Conservation (phyloP, 1,284 basidiomycete genomes). For the Somion occarium region DNA sequence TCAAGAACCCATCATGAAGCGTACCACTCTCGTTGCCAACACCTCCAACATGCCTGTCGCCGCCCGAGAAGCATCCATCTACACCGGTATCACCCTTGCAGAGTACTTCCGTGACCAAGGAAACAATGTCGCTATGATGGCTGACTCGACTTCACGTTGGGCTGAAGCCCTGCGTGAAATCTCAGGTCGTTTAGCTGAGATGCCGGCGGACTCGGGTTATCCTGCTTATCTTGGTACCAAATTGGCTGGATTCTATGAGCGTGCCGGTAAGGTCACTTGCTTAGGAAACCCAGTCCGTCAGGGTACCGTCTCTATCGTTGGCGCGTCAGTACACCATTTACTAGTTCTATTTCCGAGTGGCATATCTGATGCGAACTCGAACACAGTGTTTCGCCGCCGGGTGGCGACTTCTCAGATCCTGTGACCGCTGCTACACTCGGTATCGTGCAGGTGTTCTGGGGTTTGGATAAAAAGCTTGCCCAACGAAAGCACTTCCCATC, state of each 20-base stretch:
- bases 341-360: not conserved
- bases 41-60: slow-evolving; percentile 99
- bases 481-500: slow-evolving; percentile 99
- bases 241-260: slow-evolving; percentile 97
- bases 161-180: slow-evolving; percentile 99
- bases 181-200: slow-evolving; percentile 97
- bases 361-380: not conserved
- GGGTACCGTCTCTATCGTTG: slow-evolving; percentile 97
- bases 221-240: slow-evolving; percentile 97
- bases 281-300: slow-evolving; percentile 86
- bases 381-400: slow-evolving; percentile 89
- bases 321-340: slow-evolving; percentile 86
- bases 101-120: slow-evolving; percentile 99
- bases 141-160: slow-evolving; percentile 99
- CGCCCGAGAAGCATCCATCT: slow-evolving; percentile 98
- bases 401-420: slow-evolving; percentile 99
- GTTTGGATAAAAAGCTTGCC: slow-evolving; percentile 92
- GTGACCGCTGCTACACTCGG: slow-evolving; percentile 96
- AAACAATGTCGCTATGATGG: slow-evolving; percentile 99
- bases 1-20: slow-evolving; percentile 99
- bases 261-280: slow-evolving; percentile 95
- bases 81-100: slow-evolving; percentile 98
- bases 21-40: slow-evolving; percentile 97
- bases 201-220: slow-evolving; percentile 99
- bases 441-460: slow-evolving; percentile 99